Percentiles rank a stretch among this genome's conserved stretches.
Conservation (phyloP, 805 yeast genomes). For the Huiozyma naganishii region DNA sequence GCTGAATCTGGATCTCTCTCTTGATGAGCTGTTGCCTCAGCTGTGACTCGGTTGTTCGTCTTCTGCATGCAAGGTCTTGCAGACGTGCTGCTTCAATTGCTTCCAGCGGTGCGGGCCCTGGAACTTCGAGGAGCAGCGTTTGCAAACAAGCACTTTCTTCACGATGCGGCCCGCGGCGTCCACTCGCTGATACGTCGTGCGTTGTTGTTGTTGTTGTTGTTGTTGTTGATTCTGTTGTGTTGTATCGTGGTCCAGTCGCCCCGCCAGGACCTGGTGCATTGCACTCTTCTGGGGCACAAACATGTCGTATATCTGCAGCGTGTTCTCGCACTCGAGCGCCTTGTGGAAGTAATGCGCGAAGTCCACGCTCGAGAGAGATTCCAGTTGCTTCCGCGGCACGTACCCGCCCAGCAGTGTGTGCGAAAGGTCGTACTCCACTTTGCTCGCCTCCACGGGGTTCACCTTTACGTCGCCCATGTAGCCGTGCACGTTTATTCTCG, state of each 20-base stretch:
- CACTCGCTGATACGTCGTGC: constrained; percentile 1
- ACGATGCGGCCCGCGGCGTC: constrained; percentile 8
- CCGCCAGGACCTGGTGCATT: background rate
- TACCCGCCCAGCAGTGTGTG: constrained; percentile 26
- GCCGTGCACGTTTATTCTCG: constrained; percentile 19
- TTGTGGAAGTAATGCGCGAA: constrained; percentile 26
- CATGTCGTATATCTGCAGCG: constrained; percentile 18
- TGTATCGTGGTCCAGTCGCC: background rate
- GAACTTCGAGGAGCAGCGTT: constrained; percentile 17
- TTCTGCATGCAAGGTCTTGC: constrained; percentile 1
- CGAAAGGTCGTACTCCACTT: constrained; percentile 19
- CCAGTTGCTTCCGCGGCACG: constrained; percentile 25
- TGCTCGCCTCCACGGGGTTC: constrained; percentile 16
- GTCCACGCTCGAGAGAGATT: constrained; percentile 24
- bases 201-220: constrained; percentile 1
- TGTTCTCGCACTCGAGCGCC: constrained; percentile 20
- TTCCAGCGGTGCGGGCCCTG: constrained; percentile 17
- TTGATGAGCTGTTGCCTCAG: no score
- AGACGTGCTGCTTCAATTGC: constrained; percentile 12
- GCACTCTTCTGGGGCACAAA: constrained; percentile 4
- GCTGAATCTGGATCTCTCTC: no score
- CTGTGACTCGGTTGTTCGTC: no score
- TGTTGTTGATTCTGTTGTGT: background rate
- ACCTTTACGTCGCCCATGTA: constrained; percentile 22
- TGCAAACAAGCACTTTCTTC: constrained; percentile 21